Percentiles rank a stretch among this genome's conserved stretches.
These are phyloP conservation scores for Phylloporus rhodoxanthus DNA, from an alignment of 768 basidiomycete genomes.

Conservation along the genomic window DNA sequence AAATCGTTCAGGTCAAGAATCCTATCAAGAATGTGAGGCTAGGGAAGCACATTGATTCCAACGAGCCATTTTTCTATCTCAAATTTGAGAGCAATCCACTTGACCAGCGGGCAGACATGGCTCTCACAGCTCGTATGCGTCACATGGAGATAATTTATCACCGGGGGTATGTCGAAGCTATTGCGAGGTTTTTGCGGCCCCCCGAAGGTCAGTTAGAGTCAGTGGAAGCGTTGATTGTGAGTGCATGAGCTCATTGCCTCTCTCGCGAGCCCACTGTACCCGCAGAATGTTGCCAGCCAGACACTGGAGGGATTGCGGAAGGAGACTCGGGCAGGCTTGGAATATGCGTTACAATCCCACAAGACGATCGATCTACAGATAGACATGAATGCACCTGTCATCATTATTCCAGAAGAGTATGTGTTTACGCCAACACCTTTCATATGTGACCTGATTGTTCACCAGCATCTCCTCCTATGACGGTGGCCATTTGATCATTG, in stretches of 20 bases:
- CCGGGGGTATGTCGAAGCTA: conserved; percentile 85
- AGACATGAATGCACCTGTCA: conserved; percentile 94
- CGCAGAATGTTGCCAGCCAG: conserved; percentile 81
- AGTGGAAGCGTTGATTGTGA: conserved; percentile 83
- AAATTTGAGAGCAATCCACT: conserved; percentile 91
- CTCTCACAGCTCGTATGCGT: conserved; percentile 82
- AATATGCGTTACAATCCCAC: conserved; percentile 88
- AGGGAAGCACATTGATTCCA: conserved; percentile 22
- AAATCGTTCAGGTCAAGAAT: conserved; percentile 84
- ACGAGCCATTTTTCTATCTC: conserved; percentile 77
- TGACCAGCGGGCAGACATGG: conserved; percentile 87
- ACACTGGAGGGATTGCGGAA: conserved; percentile 90
- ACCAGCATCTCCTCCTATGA: conserved; percentile 65
- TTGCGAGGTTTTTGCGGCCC: conserved; percentile 88
- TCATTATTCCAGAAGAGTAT: conserved; percentile 93
- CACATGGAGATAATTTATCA: conserved; percentile 98
- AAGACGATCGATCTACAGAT: conserved; percentile 95
- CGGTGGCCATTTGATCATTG: conserved; percentile 85
- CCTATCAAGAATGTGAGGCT: conserved; percentile 31
- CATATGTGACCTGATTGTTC: conserved; percentile 5
- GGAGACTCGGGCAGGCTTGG: conserved; percentile 90
- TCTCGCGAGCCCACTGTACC: neutral
- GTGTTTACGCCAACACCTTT: conserved; percentile 16
- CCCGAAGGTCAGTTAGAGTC: conserved; percentile 94
- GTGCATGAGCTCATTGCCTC: conserved; percentile 19